These are phyloP conservation scores for Aquilaria agallochum DNA, from an alignment of 441 rosid species.

Conservation along the genomic window DNA sequence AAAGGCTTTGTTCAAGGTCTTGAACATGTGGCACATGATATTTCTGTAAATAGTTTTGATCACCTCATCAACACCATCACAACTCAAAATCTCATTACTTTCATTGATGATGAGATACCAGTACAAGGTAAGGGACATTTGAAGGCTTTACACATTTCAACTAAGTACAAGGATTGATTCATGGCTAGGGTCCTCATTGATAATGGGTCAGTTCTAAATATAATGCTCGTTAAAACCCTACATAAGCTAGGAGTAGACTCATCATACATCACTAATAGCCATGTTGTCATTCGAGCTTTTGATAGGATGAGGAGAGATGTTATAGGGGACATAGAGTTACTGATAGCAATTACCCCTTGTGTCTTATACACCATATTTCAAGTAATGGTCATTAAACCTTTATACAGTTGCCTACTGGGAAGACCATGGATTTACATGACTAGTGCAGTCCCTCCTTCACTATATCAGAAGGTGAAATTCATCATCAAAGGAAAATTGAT, in stretches of 20 bases:
- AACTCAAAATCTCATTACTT: not conserved
- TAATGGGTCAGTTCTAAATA: constrained; percentile 1
- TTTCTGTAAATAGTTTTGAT: not conserved
- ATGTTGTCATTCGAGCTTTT: not conserved
- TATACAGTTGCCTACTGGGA: too few relatives aligned
- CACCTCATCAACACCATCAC: not conserved
- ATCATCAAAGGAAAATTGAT: too few relatives aligned
- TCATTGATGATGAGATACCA: constrained; percentile 2
- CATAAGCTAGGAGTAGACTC: not conserved
- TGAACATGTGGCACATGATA: not conserved
- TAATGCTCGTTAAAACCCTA: not conserved
- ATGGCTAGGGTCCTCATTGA: not conserved
- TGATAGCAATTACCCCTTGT: not conserved
- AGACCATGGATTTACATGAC: too few relatives aligned
- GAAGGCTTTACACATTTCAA: not conserved
- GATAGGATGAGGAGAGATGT: not conserved
- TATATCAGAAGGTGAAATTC: too few relatives aligned
- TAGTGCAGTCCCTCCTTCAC: too few relatives aligned
- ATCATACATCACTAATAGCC: not conserved
- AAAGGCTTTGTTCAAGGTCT: not conserved
- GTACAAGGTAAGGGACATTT: not conserved
- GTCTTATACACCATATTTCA: too few relatives aligned
- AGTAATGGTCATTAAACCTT: too few relatives aligned
- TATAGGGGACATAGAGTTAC: not conserved
- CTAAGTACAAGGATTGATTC: not conserved